Conservation (phyloP, 169 alveolate genomes). For the Eimeria sp. region DNA sequence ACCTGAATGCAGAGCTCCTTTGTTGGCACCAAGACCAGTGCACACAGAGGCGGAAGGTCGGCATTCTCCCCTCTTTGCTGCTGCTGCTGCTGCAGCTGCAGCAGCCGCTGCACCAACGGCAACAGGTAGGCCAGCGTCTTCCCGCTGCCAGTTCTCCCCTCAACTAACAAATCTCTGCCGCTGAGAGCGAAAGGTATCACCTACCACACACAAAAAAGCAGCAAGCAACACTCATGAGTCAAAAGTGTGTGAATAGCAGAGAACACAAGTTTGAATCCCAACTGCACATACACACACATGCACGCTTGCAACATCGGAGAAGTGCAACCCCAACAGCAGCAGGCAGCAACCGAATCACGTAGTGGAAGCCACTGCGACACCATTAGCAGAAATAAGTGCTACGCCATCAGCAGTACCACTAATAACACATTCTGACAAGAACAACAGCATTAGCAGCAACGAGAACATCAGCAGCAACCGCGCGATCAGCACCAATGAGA, state of each 20-base stretch:
- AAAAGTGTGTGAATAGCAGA: background rate
- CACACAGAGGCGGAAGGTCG: slow-evolving; percentile 34
- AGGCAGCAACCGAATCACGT: background rate
- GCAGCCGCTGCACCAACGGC: slow-evolving; percentile 83
- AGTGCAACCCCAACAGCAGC: background rate
- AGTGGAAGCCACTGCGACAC: background rate
- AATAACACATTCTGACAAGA: background rate
- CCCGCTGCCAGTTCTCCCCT: slow-evolving; percentile 85
- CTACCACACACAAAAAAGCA: background rate
- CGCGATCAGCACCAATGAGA: background rate
- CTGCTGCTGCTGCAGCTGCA: slow-evolving; percentile 68
- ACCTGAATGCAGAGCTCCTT: slow-evolving; percentile 85
- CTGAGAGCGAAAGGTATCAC: slow-evolving; percentile 84
- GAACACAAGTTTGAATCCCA: background rate
- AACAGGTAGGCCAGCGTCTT: slow-evolving; percentile 85
- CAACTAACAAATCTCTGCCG: slow-evolving; percentile 77
- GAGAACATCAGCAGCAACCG: background rate
- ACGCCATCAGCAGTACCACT: too few species aligned
- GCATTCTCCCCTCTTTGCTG: background rate
- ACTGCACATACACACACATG: background rate
- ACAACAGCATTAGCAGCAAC: background rate
- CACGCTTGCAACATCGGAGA: background rate
- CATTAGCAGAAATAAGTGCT: background rate
- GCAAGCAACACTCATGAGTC: background rate
- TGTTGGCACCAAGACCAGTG: slow-evolving; percentile 84